A percentile compares a stretch with the other conserved stretches of the same genome.
phyloP scores from a whole-genome alignment of 352 stramenopile genomes.

The Paralagenidium karlingii region DNA sequence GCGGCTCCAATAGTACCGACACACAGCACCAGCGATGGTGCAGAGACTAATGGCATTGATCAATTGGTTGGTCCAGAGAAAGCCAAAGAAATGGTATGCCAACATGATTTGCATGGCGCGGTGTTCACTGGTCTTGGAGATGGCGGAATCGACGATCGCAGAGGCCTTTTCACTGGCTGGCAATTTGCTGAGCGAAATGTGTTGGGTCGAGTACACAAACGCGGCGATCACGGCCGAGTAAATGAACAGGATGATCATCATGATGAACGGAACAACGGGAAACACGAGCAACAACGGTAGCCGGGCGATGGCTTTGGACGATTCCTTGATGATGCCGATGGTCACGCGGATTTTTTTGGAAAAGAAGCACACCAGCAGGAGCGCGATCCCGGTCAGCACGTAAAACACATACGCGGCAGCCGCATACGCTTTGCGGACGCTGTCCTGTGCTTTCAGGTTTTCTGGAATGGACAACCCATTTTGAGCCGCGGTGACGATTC shows the following conservation, averaged over 20 bases:
- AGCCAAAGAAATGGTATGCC: slow-evolving; percentile 87
- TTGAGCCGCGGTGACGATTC: slow-evolving; percentile 21
- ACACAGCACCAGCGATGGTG: slow-evolving; percentile 85
- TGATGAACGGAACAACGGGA: slow-evolving; percentile 41
- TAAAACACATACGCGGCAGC: slow-evolving; percentile 51
- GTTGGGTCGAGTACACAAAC: slow-evolving; percentile 52
- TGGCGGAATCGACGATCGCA: slow-evolving; percentile 9
- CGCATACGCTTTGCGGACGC: slow-evolving; percentile 45
- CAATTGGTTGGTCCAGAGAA: slow-evolving; percentile 94
- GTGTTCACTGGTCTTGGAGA: slow-evolving; percentile 31
- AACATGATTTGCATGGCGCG: slow-evolving; percentile 56
- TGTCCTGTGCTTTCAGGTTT: slow-evolving; percentile 34
- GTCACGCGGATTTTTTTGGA: slow-evolving; percentile 72
- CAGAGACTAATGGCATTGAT: slow-evolving; percentile 94
- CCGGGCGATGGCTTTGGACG: slow-evolving; percentile 38
- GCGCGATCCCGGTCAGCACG: slow-evolving; percentile 31
- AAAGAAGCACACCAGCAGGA: slow-evolving; percentile 76
- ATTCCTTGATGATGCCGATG: slow-evolving; percentile 66
- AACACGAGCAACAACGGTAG: slow-evolving; percentile 60
- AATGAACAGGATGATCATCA: slow-evolving; percentile 49
- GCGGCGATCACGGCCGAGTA: slow-evolving; percentile 44
- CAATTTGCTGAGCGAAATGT: slow-evolving; percentile 26
- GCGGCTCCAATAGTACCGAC: slow-evolving; percentile 89
- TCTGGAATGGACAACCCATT: slow-evolving; percentile 29
- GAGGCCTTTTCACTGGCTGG: slow-evolving; percentile 5